Evolutionary conservation across 2,329 filamentous ascomycete genomes (phyloP), one percentile per base, ranked within the genome.

Genomic region (Simplicillium aogashimaense): DNA sequence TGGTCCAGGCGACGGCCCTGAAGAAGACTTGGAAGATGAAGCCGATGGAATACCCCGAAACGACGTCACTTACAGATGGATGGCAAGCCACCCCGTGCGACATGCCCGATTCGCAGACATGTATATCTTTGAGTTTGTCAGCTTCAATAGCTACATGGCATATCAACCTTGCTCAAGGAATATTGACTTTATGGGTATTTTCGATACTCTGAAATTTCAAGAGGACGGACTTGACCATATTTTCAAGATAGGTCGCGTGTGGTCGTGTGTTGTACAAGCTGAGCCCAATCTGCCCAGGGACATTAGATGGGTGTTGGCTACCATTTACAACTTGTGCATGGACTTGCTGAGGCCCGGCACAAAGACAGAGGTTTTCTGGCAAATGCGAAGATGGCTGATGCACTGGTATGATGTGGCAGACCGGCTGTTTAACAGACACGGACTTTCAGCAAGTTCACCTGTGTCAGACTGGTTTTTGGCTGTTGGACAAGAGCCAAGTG

Each of bases 241-340:
- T 12, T 59, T 59, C 46, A 50, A 44, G 25, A 31, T 42, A 15
- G 57, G 56, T 13, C 51, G 58, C 13, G 36, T 43, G 6, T 61
- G 58, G 58, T 53, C 55, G 5, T 61, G 58, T 38, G 46, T 48
- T 9, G 18, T 50, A 3, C 58, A 61, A 38, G 43, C 49, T 1
- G 5, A 29, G 2, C n/a, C n/a, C n/a, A 9, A 25, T 6, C 41
- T 61, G 2, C 56, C 56, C 13, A 55, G 47, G 35, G 49, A 54
- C 28, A 39, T 60, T 32, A 51, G 58, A 46, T 60, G 48, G 57
- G 40, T 60, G 28, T 52, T 59, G 17, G 48, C 55, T 20, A 50
- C 37, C 34, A 43, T 59, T 16, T 61, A 55, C 45, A 50, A 59
- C 46, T 55, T 60, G 15, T 42, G 53, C 38, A 51, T 40, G 40